Percentiles rank a stretch among this genome's conserved stretches.
Conservation (phyloP, 2,329 filamentous ascomycete species). For the Colletotrichum zoysiae region DNA sequence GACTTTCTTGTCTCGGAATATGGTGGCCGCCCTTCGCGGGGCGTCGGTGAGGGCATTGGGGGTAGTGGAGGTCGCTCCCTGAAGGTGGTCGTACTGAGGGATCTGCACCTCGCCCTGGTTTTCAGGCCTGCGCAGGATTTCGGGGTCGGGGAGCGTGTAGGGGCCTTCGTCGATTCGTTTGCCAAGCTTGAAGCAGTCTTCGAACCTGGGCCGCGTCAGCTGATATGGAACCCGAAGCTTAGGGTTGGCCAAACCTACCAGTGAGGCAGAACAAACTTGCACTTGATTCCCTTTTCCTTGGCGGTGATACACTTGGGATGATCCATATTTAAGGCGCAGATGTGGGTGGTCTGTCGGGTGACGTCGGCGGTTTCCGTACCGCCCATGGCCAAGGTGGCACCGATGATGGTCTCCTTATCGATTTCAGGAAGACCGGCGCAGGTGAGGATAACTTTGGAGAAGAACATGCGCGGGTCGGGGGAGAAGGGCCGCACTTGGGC, state of each 20-base stretch:
- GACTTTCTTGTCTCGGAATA: slow-evolving; percentile 83
- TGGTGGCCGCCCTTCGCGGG: slow-evolving; percentile 68
- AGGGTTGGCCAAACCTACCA: slow-evolving; percentile 68
- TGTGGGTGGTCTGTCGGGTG: slow-evolving; percentile 83
- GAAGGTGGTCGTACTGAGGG: slow-evolving; percentile 70
- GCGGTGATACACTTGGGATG: slow-evolving; percentile 78
- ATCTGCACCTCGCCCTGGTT: slow-evolving; percentile 69
- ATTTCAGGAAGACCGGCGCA: slow-evolving; percentile 86
- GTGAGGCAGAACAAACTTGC: slow-evolving; percentile 91
- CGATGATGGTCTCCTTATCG: slow-evolving; percentile 93
- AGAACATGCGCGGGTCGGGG: slow-evolving; percentile 90
- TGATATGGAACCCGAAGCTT: slow-evolving; percentile 1
- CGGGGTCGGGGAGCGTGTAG: slow-evolving; percentile 87
- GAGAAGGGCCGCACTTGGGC: slow-evolving; percentile 87
- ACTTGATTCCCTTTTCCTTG: slow-evolving; percentile 73
- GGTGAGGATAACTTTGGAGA: slow-evolving; percentile 85
- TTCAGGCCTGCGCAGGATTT: slow-evolving; percentile 76
- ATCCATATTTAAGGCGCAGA: slow-evolving; percentile 84
- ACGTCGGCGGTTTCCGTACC: slow-evolving; percentile 82
- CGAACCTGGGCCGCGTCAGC: slow-evolving; percentile 75
- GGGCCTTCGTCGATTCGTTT: slow-evolving; percentile 90
- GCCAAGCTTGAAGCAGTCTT: slow-evolving; percentile 93
- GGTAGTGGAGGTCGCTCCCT: slow-evolving; percentile 72
- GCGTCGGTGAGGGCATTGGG: slow-evolving; percentile 59
- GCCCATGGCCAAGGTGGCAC: slow-evolving; percentile 89